These are phyloP conservation scores for Schizophyllum commune DNA, from an alignment of 1,284 basidiomycete genomes.

Conservation along the genomic window DNA sequence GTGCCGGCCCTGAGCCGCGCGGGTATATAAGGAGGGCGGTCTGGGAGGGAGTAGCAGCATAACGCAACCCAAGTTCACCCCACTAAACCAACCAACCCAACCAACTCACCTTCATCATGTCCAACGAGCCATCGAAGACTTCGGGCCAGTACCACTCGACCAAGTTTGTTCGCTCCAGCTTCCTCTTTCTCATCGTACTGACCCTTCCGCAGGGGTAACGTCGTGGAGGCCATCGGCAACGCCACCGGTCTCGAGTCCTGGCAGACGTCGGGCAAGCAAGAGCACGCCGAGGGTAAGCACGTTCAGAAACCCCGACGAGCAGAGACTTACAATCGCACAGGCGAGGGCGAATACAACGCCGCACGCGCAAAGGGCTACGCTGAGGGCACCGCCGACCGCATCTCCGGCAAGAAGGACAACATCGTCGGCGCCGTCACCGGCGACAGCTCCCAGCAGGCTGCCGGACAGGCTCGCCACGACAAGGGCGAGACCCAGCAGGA, in stretches of 20 bases:
- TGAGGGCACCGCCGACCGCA: slow-evolving; percentile 50
- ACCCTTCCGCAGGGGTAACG: slow-evolving; percentile 27
- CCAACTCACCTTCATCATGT: neutral
- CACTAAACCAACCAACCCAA: neutral
- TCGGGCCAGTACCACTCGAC: slow-evolving; percentile 48
- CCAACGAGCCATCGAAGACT: slow-evolving; percentile 29
- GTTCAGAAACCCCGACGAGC: too few species aligned
- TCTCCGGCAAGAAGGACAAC: slow-evolving; percentile 58
- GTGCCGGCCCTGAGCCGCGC: too few species aligned
- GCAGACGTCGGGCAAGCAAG: slow-evolving; percentile 41
- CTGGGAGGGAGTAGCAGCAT: neutral
- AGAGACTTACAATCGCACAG: too few species aligned
- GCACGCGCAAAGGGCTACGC: slow-evolving; percentile 48
- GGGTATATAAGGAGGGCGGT: neutral
- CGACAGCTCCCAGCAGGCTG: slow-evolving; percentile 51
- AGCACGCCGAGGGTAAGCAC: slow-evolving; percentile 3
- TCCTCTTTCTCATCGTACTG: neutral
- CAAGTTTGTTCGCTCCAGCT: slow-evolving; percentile 17
- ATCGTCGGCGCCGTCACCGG: slow-evolving; percentile 59
- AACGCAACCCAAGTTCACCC: neutral
- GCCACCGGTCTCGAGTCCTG: slow-evolving; percentile 37
- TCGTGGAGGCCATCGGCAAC: slow-evolving; percentile 53
- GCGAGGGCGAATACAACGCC: slow-evolving; percentile 53
- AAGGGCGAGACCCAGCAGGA: slow-evolving; percentile 53
- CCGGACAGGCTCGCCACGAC: slow-evolving; percentile 50